Base-by-base conservation (phyloP, 2,329 filamentous ascomycete genomes). In the Trichoderma sp. region DNA sequence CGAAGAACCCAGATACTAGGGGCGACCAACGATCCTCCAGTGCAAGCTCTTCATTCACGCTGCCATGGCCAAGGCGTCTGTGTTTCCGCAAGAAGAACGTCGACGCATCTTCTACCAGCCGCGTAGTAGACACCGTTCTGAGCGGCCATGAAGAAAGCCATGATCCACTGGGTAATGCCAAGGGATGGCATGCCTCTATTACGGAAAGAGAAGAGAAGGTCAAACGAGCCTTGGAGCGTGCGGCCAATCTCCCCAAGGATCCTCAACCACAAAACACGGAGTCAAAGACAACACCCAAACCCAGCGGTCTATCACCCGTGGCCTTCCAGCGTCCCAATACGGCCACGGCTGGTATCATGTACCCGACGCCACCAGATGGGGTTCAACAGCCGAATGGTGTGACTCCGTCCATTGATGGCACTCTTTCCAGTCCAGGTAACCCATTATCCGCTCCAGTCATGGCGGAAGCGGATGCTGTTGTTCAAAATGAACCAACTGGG, bases 321-420 rank as follows among this genome's bases (percentile, higher is more conserved):
- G 84, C 85, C 18, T 79, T 89, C 7, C 86, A 89, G 77, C 85
- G 89, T 78, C 83, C 88, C 50, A 88, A 86, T 77, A 87, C 84
- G 7, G 81, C 84, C 14, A 83, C 85, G 6, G 83, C 86, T 29
- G 88, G 89, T 59, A 87, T 89, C 2, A 91, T 94, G 83, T 94
- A 94, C 80, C 92, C 91, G 9, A 94, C 93, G 6, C 93, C 93
- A 2, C 93, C 93, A 12, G 92, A 94, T 80, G 91, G 88, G 16
- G 84, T 92, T 21, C 90, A 91, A 56, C 86, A 87, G 69, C 83
- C 84, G 2, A 83, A 87, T 11, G 90, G 87, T 3, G 85, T 88
- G 7, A 89, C 89, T 0, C 88, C 90, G 4, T 88, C 88, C 2
- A 86, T 91, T 71, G 91, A 92, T 75, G 88, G 87, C 6, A 86